Base-by-base conservation (phyloP, 768 basidiomycete species). In the Boletus rubroflammeus region DNA sequence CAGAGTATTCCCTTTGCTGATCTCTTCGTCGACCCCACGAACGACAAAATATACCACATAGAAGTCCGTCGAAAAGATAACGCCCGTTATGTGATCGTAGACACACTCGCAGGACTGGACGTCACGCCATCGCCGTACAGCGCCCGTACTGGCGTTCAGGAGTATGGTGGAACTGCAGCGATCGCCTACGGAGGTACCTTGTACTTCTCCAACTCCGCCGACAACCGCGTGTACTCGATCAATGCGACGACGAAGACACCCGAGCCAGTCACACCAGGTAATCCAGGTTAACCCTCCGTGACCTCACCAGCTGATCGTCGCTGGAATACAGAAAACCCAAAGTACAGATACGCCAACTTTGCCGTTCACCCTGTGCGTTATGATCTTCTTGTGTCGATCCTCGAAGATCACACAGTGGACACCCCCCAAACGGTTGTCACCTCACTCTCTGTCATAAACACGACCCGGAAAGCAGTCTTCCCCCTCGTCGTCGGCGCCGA, bases 101-200 rank as follows among this genome's bases (percentile, higher is more conserved):
- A 81, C 26, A 81, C 82, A 0, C 50, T 68, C 25, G 69, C 70
- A 5, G 56, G 52, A 36, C 66, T 68, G 39, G 89, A 90, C 44
- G 62, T 87, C 23, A 75, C 84, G 13, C 78, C 77, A 2, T 62
- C 71, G 31, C 76, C 74, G 0, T 88, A 79, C 76, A 85, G 79
- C 64, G 81, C 75, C 5, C 75, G 80, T 32, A 78, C 80, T 0
- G 66, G 75, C 15, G 86, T 89, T 3, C 81, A 88, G 25, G 88
- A 88, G 65, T 89, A 89, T 49, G 88, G 89, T 0, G 89, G 89
- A 13, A 81, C 76, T 2, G 72, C 83, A 2, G 82, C 82, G 1
- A 75, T 79, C 19, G 81, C 81, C 1, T 69, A 79, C 53, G 73
- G 72, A 38, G 78, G 75, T 7, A 67, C 73, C 11, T 68, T 80